phyloP scores from a whole-genome alignment of 257 asterid species.

The Osmanthus fragrans region DNA sequence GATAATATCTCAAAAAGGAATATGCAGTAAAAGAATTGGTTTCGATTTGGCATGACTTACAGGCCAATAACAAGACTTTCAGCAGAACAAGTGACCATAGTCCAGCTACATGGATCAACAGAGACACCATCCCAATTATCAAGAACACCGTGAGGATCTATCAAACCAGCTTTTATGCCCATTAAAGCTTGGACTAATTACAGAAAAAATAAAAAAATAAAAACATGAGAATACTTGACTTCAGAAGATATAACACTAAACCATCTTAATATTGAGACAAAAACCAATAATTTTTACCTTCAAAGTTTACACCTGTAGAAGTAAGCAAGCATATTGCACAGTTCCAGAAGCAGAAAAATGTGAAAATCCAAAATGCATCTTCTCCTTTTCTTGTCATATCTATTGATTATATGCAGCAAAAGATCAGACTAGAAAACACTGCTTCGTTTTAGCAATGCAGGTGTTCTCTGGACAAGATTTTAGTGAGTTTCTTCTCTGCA shows the following conservation, averaged over 20 bases:
- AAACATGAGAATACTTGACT: neutral
- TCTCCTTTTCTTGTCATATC: conserved; percentile 37
- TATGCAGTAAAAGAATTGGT: neutral
- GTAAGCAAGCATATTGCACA: conserved; percentile 63
- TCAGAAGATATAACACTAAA: neutral
- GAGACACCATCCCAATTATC: conserved; percentile 94
- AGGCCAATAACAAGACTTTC: conserved; percentile 85
- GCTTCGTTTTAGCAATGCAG: neutral
- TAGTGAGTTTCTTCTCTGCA: conserved; percentile 20
- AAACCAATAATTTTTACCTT: conserved; percentile 51
- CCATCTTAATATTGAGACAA: neutral
- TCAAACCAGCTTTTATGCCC: conserved; percentile 64
- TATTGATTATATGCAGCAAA: conserved; percentile 20
- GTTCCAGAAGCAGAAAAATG: conserved; percentile 41
- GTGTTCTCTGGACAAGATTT: neutral
- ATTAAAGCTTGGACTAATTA: conserved; percentile 87
- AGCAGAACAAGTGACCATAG: conserved; percentile 89
- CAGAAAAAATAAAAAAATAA: neutral
- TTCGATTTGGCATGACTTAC: conserved; percentile 41
- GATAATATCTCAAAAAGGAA: neutral
- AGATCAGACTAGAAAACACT: conserved; percentile 10
- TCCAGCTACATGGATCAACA: conserved; percentile 99
- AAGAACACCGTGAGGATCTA: conserved; percentile 93
- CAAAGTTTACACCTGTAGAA: conserved; percentile 97
- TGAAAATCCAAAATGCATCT: conserved; percentile 37